phyloP scores from a whole-genome alignment of 2,329 filamentous ascomycete species.

The Aspergillus ruber region DNA sequence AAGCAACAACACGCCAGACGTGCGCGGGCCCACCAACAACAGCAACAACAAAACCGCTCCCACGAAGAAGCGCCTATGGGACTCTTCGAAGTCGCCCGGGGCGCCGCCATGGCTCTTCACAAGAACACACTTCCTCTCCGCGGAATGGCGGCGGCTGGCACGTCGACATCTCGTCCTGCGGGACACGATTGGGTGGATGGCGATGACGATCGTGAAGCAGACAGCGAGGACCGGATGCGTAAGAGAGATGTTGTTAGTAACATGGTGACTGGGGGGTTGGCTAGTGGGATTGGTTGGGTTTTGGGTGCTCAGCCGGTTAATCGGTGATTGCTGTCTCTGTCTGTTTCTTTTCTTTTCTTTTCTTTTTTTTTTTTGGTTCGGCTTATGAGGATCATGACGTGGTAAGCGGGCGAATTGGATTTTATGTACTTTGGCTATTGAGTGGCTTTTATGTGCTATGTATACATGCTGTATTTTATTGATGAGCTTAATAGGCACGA shows the following conservation, averaged over 20 bases:
- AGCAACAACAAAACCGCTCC: slow-evolving; percentile 12
- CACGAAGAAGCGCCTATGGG: slow-evolving; percentile 46
- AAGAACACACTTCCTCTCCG: slow-evolving; percentile 43
- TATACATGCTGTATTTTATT: neutral
- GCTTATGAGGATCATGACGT: neutral
- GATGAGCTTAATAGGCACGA: slow-evolving; percentile 2
- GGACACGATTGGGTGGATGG: slow-evolving; percentile 7
- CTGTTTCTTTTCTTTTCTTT: neutral
- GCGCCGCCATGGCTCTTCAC: slow-evolving; percentile 42
- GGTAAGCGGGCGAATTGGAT: no score
- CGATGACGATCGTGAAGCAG: slow-evolving; percentile 12
- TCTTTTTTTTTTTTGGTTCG: neutral
- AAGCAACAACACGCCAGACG: slow-evolving; percentile 33
- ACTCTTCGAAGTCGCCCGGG: slow-evolving; percentile 47
- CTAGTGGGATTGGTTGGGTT: slow-evolving; percentile 60
- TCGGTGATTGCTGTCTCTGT: slow-evolving; percentile 10
- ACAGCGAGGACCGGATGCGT: slow-evolving; percentile 32
- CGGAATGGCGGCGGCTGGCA: slow-evolving; percentile 8
- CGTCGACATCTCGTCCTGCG: neutral
- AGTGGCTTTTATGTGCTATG: neutral
- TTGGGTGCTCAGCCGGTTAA: slow-evolving; percentile 48
- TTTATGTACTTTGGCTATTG: no score
- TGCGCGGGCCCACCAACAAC: slow-evolving; percentile 16
- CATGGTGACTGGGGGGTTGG: slow-evolving; percentile 57
- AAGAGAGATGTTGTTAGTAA: slow-evolving; percentile 55